Conservation (phyloP, 768 basidiomycete genomes). For the Lentinula edodes region DNA sequence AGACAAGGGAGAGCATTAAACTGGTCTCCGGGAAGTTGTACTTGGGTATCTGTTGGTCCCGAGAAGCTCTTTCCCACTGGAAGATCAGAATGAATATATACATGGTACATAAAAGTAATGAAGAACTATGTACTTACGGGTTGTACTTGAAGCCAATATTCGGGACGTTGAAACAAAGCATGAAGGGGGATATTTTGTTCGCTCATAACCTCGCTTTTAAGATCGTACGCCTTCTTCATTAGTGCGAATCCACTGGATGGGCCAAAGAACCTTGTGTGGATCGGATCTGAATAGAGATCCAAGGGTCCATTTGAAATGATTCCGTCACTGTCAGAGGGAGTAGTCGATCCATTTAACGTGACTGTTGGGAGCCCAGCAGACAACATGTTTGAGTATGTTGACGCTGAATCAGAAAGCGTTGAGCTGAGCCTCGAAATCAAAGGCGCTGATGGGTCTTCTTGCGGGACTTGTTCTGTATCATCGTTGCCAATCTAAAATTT, state of each 20-base stretch:
- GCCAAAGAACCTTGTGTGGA: constrained; percentile 5
- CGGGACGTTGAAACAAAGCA: background rate
- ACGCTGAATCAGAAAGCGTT: background rate
- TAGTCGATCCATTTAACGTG: constrained; percentile 5
- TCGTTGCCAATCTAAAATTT: background rate
- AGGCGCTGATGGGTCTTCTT: background rate
- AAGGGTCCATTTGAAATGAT: background rate
- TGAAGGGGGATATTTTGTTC: background rate
- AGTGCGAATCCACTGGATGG: constrained; percentile 5
- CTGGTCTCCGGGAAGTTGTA: constrained; percentile 29
- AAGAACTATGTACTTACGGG: background rate
- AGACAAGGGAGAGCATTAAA: constrained; percentile 34
- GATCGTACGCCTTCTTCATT: background rate
- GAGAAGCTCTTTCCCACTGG: constrained; percentile 9
- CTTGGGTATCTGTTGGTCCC: background rate
- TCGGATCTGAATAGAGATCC: constrained; percentile 16
- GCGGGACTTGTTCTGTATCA: constrained; percentile 25
- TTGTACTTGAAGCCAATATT: constrained; percentile 2
- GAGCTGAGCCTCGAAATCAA: background rate
- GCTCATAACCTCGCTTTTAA: background rate
- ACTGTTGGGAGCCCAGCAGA: constrained; percentile 1
- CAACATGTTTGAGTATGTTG: background rate
- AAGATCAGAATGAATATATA: too few species aligned
- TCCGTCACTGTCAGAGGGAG: constrained; percentile 8
- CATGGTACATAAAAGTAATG: background rate